Conservation (phyloP, 2,329 filamentous ascomycete genomes). For the Apiospora hydei region DNA sequence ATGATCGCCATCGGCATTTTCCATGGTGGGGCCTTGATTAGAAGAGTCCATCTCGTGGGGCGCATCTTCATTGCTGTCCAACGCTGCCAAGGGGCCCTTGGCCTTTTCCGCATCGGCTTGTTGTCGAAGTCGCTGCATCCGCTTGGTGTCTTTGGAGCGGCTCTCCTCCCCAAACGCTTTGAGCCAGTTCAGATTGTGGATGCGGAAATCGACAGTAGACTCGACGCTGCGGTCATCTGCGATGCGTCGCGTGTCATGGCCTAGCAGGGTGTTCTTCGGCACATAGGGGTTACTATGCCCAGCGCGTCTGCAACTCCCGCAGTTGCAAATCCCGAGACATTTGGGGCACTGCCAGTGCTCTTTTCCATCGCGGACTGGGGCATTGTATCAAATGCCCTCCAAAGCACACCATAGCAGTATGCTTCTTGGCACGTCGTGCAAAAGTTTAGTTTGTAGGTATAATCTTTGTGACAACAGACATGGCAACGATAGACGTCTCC, state of each 20-base stretch:
- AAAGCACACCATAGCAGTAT: constrained; percentile 94
- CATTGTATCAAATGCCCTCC: constrained; percentile 89
- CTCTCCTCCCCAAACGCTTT: constrained; percentile 65
- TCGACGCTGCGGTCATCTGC: constrained; percentile 93
- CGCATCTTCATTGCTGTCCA: constrained; percentile 37
- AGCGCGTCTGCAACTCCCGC: constrained; percentile 74
- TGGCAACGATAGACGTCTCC: constrained; percentile 73
- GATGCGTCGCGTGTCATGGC: constrained; percentile 88
- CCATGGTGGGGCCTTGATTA: constrained; percentile 40
- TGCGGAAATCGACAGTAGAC: constrained; percentile 86
- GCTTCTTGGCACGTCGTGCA: constrained; percentile 79
- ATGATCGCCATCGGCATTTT: constrained; percentile 44
- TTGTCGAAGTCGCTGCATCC: constrained; percentile 63
- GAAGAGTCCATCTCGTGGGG: constrained; percentile 41
- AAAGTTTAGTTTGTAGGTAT: constrained; percentile 82
- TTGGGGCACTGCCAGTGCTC: constrained; percentile 88
- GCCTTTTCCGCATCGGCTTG: constrained; percentile 66
- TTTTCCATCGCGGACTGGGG: constrained; percentile 83
- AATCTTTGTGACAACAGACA: constrained; percentile 81
- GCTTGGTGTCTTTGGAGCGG: constrained; percentile 62
- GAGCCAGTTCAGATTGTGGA: constrained; percentile 88
- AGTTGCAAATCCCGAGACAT: constrained; percentile 87
- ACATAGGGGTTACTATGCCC: constrained; percentile 78
- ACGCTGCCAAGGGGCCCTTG: constrained; percentile 46
- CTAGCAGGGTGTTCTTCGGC: constrained; percentile 85